Conservation (phyloP, 305 asterid genomes). For the Lippia alba region DNA sequence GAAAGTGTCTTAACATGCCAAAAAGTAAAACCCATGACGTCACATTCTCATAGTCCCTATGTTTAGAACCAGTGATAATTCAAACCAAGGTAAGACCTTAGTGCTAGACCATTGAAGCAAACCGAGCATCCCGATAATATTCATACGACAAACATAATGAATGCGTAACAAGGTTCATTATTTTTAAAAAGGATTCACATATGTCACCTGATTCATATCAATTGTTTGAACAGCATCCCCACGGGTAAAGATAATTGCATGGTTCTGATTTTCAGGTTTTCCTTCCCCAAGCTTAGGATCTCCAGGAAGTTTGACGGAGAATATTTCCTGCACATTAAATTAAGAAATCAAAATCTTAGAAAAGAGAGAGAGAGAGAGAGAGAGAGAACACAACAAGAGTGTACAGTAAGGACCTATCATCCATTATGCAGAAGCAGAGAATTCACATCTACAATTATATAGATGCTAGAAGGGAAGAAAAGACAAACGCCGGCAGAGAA, state of each 20-base stretch:
- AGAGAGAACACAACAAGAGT: conserved; percentile 9
- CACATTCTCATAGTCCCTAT: background rate
- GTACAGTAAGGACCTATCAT: background rate
- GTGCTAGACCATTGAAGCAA: background rate
- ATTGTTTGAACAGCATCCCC: conserved; percentile 98
- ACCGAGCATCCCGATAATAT: conserved; percentile 22
- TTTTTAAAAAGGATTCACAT: conserved; percentile 28
- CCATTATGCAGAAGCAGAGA: conserved; percentile 13
- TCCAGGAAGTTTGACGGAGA: conserved; percentile 95
- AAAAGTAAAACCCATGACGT: background rate
- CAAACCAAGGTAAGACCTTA: conserved; percentile 13
- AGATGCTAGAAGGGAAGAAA: background rate
- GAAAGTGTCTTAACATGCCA: conserved; percentile 13
- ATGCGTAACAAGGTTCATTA: background rate
- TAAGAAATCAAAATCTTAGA: conserved; percentile 20
- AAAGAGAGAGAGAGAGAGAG: conserved; percentile 17
- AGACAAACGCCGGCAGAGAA: background rate
- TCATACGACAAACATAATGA: conserved; percentile 15
- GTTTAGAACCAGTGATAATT: conserved; percentile 3
- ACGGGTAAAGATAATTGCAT: conserved; percentile 91
- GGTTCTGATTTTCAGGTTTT: conserved; percentile 97
- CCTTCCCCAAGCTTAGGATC: conserved; percentile 99
- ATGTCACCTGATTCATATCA: conserved; percentile 94
- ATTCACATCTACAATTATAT: conserved; percentile 12
- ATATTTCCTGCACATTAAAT: conserved; percentile 69